These are phyloP conservation scores for Termitomyces sp. DNA, from an alignment of 768 basidiomycete genomes.

Conservation along the genomic window DNA sequence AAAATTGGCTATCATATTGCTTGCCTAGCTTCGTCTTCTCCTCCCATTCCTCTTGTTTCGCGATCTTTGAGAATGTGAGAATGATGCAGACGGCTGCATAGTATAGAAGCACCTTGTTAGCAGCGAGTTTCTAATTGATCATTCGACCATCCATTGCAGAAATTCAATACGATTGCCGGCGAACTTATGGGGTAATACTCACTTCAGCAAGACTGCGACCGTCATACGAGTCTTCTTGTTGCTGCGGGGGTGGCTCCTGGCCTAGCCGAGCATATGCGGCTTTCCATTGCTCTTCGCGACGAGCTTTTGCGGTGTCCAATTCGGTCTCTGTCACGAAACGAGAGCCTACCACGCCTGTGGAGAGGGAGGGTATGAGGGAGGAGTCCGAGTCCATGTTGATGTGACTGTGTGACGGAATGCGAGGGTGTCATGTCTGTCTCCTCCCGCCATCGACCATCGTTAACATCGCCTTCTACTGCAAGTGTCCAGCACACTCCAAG, in stretches of 20 bases:
- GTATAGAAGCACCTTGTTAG: conserved; percentile 61
- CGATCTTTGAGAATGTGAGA: conserved; percentile 46
- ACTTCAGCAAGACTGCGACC: conserved; percentile 89
- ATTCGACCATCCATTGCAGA: conserved; percentile 37
- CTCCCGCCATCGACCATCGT: conserved; percentile 28
- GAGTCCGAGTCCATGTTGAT: conserved; percentile 53
- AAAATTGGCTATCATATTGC: not conserved
- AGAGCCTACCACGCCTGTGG: conserved; percentile 71
- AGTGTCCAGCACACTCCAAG: conserved; percentile 30
- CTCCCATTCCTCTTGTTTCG: conserved; percentile 93
- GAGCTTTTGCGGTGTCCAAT: conserved; percentile 65
- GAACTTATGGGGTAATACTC: conserved; percentile 27
- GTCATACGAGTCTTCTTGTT: conserved; percentile 74
- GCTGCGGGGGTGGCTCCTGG: conserved; percentile 78
- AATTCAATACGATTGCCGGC: conserved; percentile 36
- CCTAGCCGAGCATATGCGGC: conserved; percentile 86
- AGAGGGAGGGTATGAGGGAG: conserved; percentile 63
- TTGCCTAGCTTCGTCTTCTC: conserved; percentile 76
- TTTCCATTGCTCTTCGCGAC: conserved; percentile 84
- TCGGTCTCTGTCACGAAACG: conserved; percentile 82
- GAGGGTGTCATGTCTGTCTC: conserved; percentile 25
- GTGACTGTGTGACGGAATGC: conserved; percentile 6
- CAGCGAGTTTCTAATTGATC: conserved; percentile 75
- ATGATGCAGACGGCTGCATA: not conserved
- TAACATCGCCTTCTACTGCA: conserved; percentile 27